Base-by-base conservation (phyloP, 345 rosid species). In the Camelina sativa region DNA sequence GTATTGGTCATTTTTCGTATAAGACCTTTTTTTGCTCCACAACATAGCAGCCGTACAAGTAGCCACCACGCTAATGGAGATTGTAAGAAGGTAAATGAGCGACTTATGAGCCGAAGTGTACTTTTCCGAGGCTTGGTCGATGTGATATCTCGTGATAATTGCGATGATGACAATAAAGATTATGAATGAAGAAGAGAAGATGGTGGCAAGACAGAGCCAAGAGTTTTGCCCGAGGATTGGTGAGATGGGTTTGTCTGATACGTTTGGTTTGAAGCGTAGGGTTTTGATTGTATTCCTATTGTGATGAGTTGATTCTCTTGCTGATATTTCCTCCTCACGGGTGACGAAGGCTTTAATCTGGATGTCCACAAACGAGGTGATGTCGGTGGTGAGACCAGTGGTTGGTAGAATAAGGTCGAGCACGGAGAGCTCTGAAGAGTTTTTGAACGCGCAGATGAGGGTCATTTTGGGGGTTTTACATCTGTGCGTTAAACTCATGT, bases 191-290 rank as follows among this genome's bases (percentile, higher is more conserved):
- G 89, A 87, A 19, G 92, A 80, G 43, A 94, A 80, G 65, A 91
- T 74, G 5, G 86, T 84, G 1, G 81, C 89, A 0, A 91, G 95
- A 83, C 93, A 91, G 25, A 90, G 84, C 97, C 95, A 94, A 51
- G 86, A 67, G 40, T 76, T 85, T 16, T 92, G 84, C 12, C 98
- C 98, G 57, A 94, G 79, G 67, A 85, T 69, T 7, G 90, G 58
- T 30, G 89, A 81, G 23, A 89, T 71, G 5, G 92, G 88, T 57
- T 63, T 68, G 68, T 94, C 96, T 3, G 76, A 77, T 69, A 67
- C 40, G 11, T 48, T 47, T 30, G 95, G 91, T 75, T 85, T 90
- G 83, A 94, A 86, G 86, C 84, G 74, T 19, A 86, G 10, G 32
- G 92, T 65, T 56, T 72, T 70, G 30, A 65, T 10, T 38, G 10